A percentile compares a stretch with the other conserved stretches of the same genome.
Conservation (phyloP, 1,284 basidiomycete genomes). For the Pyrrhoderma noxium region DNA sequence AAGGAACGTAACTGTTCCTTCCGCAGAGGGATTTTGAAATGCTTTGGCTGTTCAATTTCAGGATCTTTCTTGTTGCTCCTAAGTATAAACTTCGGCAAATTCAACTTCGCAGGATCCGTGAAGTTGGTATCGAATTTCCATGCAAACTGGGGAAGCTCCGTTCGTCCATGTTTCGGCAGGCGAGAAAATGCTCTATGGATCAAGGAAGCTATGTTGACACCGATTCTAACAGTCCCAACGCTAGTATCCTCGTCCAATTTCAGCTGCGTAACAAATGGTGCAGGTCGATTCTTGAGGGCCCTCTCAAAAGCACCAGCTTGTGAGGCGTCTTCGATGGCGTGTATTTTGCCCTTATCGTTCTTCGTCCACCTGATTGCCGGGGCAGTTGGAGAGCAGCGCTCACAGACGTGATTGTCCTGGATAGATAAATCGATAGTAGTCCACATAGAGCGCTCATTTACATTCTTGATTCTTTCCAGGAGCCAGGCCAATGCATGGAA, state of each 20-base stretch:
- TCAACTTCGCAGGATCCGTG: slow-evolving; percentile 54
- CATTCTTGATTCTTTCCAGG: slow-evolving; percentile 71
- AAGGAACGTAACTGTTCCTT: slow-evolving; percentile 86
- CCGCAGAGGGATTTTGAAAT: slow-evolving; percentile 70
- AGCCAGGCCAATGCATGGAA: slow-evolving; percentile 84
- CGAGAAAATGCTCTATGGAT: slow-evolving; percentile 83
- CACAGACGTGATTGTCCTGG: slow-evolving; percentile 42
- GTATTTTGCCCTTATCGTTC: slow-evolving; percentile 48
- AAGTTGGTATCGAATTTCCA: slow-evolving; percentile 83
- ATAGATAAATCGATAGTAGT: slow-evolving; percentile 35
- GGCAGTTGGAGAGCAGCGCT: slow-evolving; percentile 72
- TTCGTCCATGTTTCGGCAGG: slow-evolving; percentile 54
- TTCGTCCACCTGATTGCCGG: slow-evolving; percentile 74
- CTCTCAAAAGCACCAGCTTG: slow-evolving; percentile 85
- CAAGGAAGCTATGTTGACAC: slow-evolving; percentile 82
- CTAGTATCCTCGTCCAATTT: slow-evolving; percentile 55
- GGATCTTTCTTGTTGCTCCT: slow-evolving; percentile 74
- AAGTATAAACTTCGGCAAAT: slow-evolving; percentile 59
- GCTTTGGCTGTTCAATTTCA: slow-evolving; percentile 70
- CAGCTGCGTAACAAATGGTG: slow-evolving; percentile 83
- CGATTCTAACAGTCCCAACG: slow-evolving; percentile 72
- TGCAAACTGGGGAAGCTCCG: slow-evolving; percentile 50
- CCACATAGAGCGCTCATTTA: slow-evolving; percentile 59
- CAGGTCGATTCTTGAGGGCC: slow-evolving; percentile 80
- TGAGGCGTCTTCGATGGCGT: slow-evolving; percentile 73